Evolutionary conservation across 306 rosid genomes (phyloP).

Genomic region (Cyamopsis tetragonoloba): DNA sequence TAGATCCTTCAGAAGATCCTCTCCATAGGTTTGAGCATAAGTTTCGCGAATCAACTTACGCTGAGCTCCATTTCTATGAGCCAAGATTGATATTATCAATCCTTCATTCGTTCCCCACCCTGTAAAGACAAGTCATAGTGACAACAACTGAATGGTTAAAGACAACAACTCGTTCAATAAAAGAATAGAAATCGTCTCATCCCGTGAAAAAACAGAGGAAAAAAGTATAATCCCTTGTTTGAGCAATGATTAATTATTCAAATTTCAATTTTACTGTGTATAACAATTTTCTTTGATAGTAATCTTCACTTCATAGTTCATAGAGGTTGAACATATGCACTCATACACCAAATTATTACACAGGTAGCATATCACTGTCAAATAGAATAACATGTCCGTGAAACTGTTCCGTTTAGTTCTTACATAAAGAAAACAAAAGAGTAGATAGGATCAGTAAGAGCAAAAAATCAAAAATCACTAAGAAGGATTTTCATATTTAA

Average conservation of each 20-base stretch:
- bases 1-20: conserved; percentile 54
- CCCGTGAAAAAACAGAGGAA: background rate
- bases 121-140: conserved; percentile 28
- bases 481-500: background rate
- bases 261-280: background rate
- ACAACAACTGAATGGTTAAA: background rate
- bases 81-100: conserved; percentile 48
- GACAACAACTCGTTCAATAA: background rate
- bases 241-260: background rate
- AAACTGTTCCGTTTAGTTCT: background rate
- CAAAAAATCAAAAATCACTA: background rate
- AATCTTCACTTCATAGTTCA: background rate
- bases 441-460: background rate
- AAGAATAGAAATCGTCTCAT: background rate
- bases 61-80: conserved; percentile 61
- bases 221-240: background rate
- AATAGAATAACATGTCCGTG: background rate
- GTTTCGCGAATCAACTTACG: conserved; percentile 46
- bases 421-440: background rate
- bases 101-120: conserved; percentile 77
- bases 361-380: background rate
- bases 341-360: background rate
- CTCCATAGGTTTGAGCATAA: conserved; percentile 50
- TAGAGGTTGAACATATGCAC: background rate
- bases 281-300: background rate